A percentile compares a stretch with the other conserved stretches of the same genome.
Conservation (phyloP, 208 protist species). For the Leishmania lainsoni region DNA sequence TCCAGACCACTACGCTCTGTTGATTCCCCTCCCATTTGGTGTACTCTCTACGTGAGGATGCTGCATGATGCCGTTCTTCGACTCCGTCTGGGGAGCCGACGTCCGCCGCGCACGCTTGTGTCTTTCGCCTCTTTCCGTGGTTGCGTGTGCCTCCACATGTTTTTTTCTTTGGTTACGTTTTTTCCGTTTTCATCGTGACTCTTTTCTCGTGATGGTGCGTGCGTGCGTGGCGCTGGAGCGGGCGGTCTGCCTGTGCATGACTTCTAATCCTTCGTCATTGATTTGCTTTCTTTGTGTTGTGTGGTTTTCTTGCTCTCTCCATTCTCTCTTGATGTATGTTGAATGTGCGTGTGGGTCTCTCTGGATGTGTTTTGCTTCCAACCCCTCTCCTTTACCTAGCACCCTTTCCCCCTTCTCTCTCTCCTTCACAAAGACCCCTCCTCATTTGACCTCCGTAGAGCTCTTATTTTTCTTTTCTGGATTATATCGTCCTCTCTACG, state of each 20-base stretch:
- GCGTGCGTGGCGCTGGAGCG: neutral
- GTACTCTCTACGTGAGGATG: neutral
- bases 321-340: neutral
- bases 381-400: neutral
- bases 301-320: neutral
- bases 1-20: neutral
- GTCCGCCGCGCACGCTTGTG: neutral
- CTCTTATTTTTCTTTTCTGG: constrained; percentile 26
- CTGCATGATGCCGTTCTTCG: neutral
- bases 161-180: neutral
- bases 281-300: neutral
- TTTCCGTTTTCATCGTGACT: neutral
- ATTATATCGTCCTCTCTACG: neutral
- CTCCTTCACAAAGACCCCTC: neutral
- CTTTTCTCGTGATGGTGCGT: neutral
- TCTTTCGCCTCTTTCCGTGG: neutral
- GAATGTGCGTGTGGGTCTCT: neutral
- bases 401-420: neutral
- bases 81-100: neutral
- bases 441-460: neutral
- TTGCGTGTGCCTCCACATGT: neutral
- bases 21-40: neutral
- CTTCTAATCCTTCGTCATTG: neutral
- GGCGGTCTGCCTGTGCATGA: neutral
- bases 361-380: neutral